Conservation (phyloP, 2,329 filamentous ascomycete species). For the Dryadomyces sulphureus region DNA sequence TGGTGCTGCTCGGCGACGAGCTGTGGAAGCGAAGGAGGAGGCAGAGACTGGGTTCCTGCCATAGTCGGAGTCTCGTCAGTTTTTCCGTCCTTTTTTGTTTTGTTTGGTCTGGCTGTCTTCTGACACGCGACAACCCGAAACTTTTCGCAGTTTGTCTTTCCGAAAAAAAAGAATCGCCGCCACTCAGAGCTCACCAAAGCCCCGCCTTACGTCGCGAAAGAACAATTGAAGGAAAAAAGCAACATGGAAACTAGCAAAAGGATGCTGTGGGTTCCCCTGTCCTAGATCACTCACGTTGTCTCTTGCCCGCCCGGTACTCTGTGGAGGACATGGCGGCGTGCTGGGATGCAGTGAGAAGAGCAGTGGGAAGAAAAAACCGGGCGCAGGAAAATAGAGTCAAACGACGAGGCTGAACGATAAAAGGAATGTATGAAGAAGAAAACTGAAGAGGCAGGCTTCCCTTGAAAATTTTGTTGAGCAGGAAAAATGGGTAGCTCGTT, state of each 20-base stretch:
- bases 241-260: too few species aligned
- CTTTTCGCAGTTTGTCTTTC: too few species aligned
- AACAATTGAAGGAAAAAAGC: too few species aligned
- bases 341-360: too few species aligned
- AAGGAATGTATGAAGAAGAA: too few species aligned
- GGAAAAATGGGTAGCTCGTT: not conserved
- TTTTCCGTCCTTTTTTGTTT: not conserved
- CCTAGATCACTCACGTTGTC: conserved; percentile 4
- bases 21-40: conserved; percentile 77
- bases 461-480: not conserved
- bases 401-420: not conserved
- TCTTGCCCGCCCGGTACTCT: conserved; percentile 16
- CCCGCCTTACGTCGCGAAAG: too few species aligned
- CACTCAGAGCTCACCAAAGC: too few species aligned
- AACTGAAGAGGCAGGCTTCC: not conserved
- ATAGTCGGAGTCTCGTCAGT: conserved; percentile 11
- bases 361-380: too few species aligned
- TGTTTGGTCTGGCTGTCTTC: too few species aligned
- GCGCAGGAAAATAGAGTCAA: not conserved
- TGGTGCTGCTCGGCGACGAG: conserved; percentile 86
- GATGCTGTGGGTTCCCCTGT: not conserved
- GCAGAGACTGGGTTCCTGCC: conserved; percentile 83
- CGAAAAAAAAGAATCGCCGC: too few species aligned
- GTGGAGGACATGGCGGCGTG: conserved; percentile 18
- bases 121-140: too few species aligned